These are phyloP conservation scores for Podospora fimiseda DNA, from an alignment of 495 filamentous ascomycete species.

Conservation along the genomic window DNA sequence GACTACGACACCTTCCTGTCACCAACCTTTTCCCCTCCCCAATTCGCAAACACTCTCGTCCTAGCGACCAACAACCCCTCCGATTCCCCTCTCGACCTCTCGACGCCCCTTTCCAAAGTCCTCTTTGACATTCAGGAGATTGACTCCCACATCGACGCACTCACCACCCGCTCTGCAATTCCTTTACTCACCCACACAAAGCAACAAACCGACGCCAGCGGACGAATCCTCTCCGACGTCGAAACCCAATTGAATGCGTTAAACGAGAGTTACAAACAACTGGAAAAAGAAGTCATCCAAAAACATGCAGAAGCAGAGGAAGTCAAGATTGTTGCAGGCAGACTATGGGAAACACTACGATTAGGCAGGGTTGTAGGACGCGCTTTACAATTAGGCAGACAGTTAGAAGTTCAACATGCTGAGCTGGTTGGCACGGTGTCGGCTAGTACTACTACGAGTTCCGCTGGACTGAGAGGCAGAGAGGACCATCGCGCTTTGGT, in stretches of 20 bases:
- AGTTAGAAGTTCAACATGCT: slow-evolving; percentile 76
- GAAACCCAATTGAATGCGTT: slow-evolving; percentile 70
- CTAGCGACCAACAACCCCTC: slow-evolving; percentile 84
- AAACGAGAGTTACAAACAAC: slow-evolving; percentile 73
- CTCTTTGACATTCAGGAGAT: slow-evolving; percentile 97
- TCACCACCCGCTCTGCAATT: slow-evolving; percentile 79
- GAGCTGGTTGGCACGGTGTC: slow-evolving; percentile 30
- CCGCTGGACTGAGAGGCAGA: slow-evolving; percentile 28
- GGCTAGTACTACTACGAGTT: slow-evolving; percentile 23
- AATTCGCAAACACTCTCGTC: slow-evolving; percentile 85
- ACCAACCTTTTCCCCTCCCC: slow-evolving; percentile 68
- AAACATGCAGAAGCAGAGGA: slow-evolving; percentile 77
- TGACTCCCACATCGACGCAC: slow-evolving; percentile 85
- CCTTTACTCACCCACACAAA: slow-evolving; percentile 76
- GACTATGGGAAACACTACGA: slow-evolving; percentile 72
- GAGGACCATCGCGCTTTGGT: slow-evolving; percentile 75
- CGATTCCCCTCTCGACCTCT: slow-evolving; percentile 85
- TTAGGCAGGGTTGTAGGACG: slow-evolving; percentile 69
- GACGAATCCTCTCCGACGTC: slow-evolving; percentile 62
- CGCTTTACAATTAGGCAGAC: slow-evolving; percentile 70
- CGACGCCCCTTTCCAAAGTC: slow-evolving; percentile 87
- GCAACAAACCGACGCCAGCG: slow-evolving; percentile 60
- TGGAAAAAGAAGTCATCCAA: slow-evolving; percentile 75
- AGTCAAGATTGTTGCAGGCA: slow-evolving; percentile 61
- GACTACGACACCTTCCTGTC: slow-evolving; percentile 91